These are phyloP conservation scores for Entomortierella beljakovae DNA, from an alignment of 192 early-diverging fungal genomes.

Conservation along the genomic window DNA sequence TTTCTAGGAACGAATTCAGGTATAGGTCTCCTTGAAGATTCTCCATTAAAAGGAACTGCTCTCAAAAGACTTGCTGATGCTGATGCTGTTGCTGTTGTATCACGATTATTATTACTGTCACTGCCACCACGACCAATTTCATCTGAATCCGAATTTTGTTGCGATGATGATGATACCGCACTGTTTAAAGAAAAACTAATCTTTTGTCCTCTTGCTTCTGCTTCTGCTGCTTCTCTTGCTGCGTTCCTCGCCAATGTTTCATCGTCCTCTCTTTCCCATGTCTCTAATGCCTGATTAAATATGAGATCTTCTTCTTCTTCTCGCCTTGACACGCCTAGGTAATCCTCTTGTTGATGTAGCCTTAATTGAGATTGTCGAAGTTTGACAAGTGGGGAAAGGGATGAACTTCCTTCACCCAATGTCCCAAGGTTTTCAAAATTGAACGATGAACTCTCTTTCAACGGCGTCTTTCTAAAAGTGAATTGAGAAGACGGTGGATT, in stretches of 20 bases:
- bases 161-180: conserved; percentile 2
- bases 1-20: conserved; percentile 7
- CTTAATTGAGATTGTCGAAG: conserved; percentile 44
- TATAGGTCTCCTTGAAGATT: conserved; percentile 22
- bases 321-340: conserved; percentile 5
- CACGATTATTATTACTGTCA: too few relatives aligned
- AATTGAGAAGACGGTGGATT: not conserved
- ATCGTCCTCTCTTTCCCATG: conserved; percentile 45
- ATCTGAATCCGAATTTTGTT: not conserved
- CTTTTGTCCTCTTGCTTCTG: conserved; percentile 8
- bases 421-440: not conserved
- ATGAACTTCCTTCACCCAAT: not conserved
- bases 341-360: conserved; percentile 44
- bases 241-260: conserved; percentile 42
- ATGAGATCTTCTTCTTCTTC: not conserved
- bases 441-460: not conserved
- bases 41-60: conserved; percentile 28
- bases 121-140: not conserved
- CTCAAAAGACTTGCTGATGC: conserved; percentile 23
- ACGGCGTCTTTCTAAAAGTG: not conserved
- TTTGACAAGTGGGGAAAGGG: conserved; percentile 27
- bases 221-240: conserved; percentile 32
- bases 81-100: not conserved
- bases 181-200: not conserved
- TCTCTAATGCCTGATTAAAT: conserved; percentile 27